Evolutionary conservation across 371 early-diverging fungal species (phyloP), one percentile per base, ranked within the genome.

Genomic region (Mucor mucedo): DNA sequence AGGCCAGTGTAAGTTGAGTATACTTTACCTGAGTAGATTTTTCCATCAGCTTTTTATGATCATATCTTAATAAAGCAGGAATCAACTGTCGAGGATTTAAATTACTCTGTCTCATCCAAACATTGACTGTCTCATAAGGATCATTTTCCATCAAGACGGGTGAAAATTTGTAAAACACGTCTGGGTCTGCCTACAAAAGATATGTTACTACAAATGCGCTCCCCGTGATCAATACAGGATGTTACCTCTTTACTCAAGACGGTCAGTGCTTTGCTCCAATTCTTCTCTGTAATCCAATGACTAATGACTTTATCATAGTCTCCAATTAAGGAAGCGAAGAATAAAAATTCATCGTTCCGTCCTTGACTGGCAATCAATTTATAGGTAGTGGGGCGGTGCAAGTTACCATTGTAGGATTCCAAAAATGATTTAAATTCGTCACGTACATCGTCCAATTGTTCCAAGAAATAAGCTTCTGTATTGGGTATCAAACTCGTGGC

Each of bases 311-410:
- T 82, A 8, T 93, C 92, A 63, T 88, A 88, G 69, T 98, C 97
- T 4, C 89, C 88, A 50, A 93, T 88, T 41, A 91, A 71, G 5
- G 88, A 84, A 7, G 94, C 93, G 76, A 89, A 95, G 60, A 83
- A 87, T n/a, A 97, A 76, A 59, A 90, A 66, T 53, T 93, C 93
- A 4, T 84, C 81, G 9, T 80, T 85, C 2, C 93, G 87, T 5
- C 95, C 95, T 73, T 98, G 95, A 39, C 90, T 91, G 2, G 87
- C 77, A 28, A 95, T 84, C 4, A 97, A 75, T 38, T 88, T 82
- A 66, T 93, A 95, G 0, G 90, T 87, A 0, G 92, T 93, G 4
- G 80, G 77, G 3, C 80, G 71, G 65, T 95, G 89, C 40, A 92
- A 56, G 38, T 84, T 68, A 4, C 59, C 65, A 70, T 85, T 87